phyloP scores from a whole-genome alignment of 441 rosid genomes.

The Mallotus repandus region DNA sequence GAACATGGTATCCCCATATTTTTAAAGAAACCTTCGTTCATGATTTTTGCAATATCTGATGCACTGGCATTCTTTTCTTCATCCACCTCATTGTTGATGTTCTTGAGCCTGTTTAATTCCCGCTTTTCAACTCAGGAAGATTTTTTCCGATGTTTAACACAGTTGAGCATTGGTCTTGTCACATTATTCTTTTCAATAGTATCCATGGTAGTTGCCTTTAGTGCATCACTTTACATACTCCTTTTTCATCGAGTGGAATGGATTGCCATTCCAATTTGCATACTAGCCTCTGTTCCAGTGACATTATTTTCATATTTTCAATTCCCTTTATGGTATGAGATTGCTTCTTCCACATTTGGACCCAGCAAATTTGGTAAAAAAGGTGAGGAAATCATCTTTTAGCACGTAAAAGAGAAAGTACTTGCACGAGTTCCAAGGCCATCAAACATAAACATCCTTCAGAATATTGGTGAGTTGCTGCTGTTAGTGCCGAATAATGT shows the following conservation, averaged over 20 bases:
- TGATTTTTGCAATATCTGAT: no score
- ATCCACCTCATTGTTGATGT: no score
- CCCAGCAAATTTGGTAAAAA: background rate
- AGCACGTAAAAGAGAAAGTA: no score
- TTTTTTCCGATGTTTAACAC: background rate
- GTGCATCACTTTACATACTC: background rate
- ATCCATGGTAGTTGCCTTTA: background rate
- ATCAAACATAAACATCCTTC: no score
- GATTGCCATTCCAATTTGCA: background rate
- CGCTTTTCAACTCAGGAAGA: background rate
- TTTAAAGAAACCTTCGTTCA: no score
- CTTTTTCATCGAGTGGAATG: background rate
- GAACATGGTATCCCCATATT: no score
- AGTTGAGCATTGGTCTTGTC: slow-evolving; percentile 8
- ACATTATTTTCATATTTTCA: background rate
- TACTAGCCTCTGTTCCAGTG: background rate
- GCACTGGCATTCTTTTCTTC: no score
- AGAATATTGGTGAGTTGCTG: no score
- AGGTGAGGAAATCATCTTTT: no score
- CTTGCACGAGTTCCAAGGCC: no score
- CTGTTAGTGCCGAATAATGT: no score
- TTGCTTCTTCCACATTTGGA: background rate
- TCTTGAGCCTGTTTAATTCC: background rate
- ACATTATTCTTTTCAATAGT: slow-evolving; percentile 11
- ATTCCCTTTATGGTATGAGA: background rate